Conservation (phyloP, 202 grass and related monocot species). For the Brachypodium distachyon region DNA sequence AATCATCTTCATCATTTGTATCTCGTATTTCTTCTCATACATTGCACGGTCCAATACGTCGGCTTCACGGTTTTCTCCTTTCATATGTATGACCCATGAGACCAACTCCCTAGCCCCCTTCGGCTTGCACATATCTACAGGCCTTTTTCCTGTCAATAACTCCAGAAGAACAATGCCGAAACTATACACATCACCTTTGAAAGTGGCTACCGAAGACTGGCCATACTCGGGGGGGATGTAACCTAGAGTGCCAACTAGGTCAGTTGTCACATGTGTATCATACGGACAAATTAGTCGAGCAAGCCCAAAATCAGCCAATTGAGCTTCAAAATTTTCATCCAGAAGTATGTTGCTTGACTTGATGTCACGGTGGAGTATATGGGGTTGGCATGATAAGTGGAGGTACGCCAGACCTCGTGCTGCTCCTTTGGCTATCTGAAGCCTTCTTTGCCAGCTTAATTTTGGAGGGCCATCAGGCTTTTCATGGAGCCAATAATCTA, state of each 20-base stretch:
- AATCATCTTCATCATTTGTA: conserved; percentile 77
- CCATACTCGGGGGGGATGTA: conserved; percentile 97
- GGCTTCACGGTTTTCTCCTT: conserved; percentile 42
- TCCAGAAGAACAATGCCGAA: conserved; percentile 92
- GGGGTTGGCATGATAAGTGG: conserved; percentile 80
- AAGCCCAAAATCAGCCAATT: conserved; percentile 96
- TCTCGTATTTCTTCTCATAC: conserved; percentile 60
- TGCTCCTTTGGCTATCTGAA: conserved; percentile 79
- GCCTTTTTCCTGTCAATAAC: conserved; percentile 79
- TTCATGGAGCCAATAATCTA: conserved; percentile 94
- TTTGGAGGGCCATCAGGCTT: conserved; percentile 48
- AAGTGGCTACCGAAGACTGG: conserved; percentile 85
- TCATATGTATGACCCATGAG: conserved; percentile 84
- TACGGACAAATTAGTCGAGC: conserved; percentile 89
- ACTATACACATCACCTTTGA: conserved; percentile 93
- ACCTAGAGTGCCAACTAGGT: conserved; percentile 83
- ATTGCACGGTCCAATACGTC: conserved; percentile 65
- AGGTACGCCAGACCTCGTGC: conserved; percentile 76
- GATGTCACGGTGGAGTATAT: conserved; percentile 93
- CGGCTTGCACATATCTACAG: conserved; percentile 81
- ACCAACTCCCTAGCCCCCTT: conserved; percentile 79
- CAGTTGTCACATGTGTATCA: conserved; percentile 95
- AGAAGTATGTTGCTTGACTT: conserved; percentile 98
- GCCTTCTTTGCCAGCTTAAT: conserved; percentile 73
- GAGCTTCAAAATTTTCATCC: conserved; percentile 77